Percentiles rank a stretch among this genome's conserved stretches.
phyloP scores from a whole-genome alignment of 345 rosid genomes.

The Gynandropsis gynandra region DNA sequence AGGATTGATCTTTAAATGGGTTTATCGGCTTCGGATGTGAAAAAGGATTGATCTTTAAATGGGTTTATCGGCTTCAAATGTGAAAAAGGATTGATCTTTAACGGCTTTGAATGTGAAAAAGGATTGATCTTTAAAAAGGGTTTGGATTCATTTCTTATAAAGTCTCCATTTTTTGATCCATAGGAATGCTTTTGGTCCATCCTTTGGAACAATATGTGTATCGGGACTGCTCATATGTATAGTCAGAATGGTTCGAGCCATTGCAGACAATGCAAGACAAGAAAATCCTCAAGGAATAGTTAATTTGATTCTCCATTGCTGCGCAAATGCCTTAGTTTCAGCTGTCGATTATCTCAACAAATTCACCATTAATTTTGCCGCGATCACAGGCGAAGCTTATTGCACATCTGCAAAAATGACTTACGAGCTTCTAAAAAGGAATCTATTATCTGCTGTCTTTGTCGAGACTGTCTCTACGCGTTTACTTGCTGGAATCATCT shows the following conservation, averaged over 20 bases:
- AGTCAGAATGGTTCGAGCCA: slow-evolving; percentile 75
- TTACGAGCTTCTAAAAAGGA: slow-evolving; percentile 77
- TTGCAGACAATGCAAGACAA: slow-evolving; percentile 70
- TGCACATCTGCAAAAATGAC: slow-evolving; percentile 87
- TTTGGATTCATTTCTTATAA: background rate
- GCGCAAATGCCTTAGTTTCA: slow-evolving; percentile 50
- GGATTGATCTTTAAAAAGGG: background rate
- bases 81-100: background rate
- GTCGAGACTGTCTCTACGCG: slow-evolving; percentile 86
- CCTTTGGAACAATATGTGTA: slow-evolving; percentile 78
- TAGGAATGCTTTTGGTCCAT: slow-evolving; percentile 89
- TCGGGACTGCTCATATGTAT: slow-evolving; percentile 68
- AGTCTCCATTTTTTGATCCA: slow-evolving; percentile 18
- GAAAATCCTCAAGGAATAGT: slow-evolving; percentile 65
- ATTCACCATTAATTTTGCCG: slow-evolving; percentile 87
- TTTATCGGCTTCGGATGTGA: too few species aligned
- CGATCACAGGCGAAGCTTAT: slow-evolving; percentile 87
- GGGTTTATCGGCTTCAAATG: too few species aligned
- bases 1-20: too few species aligned
- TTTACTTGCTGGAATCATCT: slow-evolving; percentile 57
- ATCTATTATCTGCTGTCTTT: slow-evolving; percentile 81
- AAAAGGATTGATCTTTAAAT: too few species aligned
- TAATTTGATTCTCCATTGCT: slow-evolving; percentile 50
- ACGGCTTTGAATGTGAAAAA: slow-evolving; percentile 1
- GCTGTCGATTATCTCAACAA: slow-evolving; percentile 78